A percentile compares a stretch with the other conserved stretches of the same genome.
These are phyloP conservation scores for Kurtzmaniella quercitrusa DNA, from an alignment of 1,139 yeast genomes.

Conservation along the genomic window DNA sequence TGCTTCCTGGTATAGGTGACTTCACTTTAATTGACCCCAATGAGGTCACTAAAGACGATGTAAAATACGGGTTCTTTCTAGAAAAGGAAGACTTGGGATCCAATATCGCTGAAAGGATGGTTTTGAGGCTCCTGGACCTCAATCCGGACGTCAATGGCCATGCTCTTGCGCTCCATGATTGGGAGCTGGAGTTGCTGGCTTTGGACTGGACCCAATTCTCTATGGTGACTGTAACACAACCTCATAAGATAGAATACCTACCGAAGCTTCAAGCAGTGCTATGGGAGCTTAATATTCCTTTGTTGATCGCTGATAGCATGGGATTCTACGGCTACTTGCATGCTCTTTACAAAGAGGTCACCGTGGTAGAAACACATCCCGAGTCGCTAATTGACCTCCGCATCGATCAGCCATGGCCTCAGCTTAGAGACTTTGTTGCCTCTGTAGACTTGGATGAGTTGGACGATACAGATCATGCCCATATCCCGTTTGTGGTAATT, in stretches of 20 bases:
- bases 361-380: constrained; percentile 73
- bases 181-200: constrained; percentile 4
- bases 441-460: constrained; percentile 44
- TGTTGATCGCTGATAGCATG: constrained; percentile 46
- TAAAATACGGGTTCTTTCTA: constrained; percentile 63
- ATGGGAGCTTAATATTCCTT: constrained; percentile 47
- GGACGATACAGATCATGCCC: constrained; percentile 53
- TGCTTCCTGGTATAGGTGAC: constrained; percentile 75
- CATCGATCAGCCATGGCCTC: constrained; percentile 72
- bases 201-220: constrained; percentile 50
- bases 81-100: constrained; percentile 41
- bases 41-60: constrained; percentile 37
- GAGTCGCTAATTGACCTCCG: constrained; percentile 65
- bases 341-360: constrained; percentile 47
- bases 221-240: constrained; percentile 46
- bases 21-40: constrained; percentile 55
- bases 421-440: constrained; percentile 51
- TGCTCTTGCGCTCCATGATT: constrained; percentile 13
- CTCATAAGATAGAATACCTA: constrained; percentile 11
- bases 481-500: constrained; percentile 71
- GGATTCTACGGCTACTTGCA: constrained; percentile 72
- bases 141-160: constrained; percentile 55
- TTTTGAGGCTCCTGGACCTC: constrained; percentile 46
- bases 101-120: constrained; percentile 35
- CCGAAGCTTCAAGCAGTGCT: constrained; percentile 29